phyloP scores from a whole-genome alignment of 2,329 filamentous ascomycete genomes.

The Exophiala alcalophila region DNA sequence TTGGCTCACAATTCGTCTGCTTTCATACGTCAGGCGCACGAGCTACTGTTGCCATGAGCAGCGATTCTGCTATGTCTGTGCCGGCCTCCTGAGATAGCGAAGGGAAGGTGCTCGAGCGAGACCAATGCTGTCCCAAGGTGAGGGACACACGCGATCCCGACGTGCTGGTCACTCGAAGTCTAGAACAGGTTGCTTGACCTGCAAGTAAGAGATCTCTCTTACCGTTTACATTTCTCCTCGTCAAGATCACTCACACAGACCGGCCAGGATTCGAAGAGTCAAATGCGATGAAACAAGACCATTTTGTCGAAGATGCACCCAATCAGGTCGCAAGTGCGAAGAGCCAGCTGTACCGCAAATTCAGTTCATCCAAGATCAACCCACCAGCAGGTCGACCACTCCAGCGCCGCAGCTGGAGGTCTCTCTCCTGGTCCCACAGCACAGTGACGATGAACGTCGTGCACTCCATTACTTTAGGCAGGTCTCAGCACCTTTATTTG shows the following conservation, averaged over 20 bases:
- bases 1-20: neutral
- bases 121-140: slow-evolving; percentile 2
- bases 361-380: slow-evolving; percentile 14
- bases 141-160: slow-evolving; percentile 6
- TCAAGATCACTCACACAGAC: neutral
- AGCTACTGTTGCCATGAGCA: neutral
- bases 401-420: slow-evolving; percentile 13
- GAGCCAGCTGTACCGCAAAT: slow-evolving; percentile 15
- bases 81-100: too few species aligned
- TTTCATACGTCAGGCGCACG: neutral
- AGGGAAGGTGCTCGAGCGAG: neutral
- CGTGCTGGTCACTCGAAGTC: slow-evolving; percentile 20
- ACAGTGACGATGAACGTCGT: slow-evolving; percentile 19
- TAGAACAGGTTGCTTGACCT: slow-evolving; percentile 25
- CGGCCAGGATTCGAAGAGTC: slow-evolving; percentile 20
- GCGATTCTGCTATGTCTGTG: neutral
- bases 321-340: slow-evolving; percentile 23
- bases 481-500: slow-evolving; percentile 17
- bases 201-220: slow-evolving; percentile 25
- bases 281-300: slow-evolving; percentile 27
- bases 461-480: slow-evolving; percentile 23
- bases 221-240: neutral
- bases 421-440: slow-evolving; percentile 15
- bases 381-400: slow-evolving; percentile 5
- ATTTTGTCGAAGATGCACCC: slow-evolving; percentile 20